A percentile compares a stretch with the other conserved stretches of the same genome.
Conservation (phyloP, 2,329 filamentous ascomycete species). For the Phaeoacremonium minimum region DNA sequence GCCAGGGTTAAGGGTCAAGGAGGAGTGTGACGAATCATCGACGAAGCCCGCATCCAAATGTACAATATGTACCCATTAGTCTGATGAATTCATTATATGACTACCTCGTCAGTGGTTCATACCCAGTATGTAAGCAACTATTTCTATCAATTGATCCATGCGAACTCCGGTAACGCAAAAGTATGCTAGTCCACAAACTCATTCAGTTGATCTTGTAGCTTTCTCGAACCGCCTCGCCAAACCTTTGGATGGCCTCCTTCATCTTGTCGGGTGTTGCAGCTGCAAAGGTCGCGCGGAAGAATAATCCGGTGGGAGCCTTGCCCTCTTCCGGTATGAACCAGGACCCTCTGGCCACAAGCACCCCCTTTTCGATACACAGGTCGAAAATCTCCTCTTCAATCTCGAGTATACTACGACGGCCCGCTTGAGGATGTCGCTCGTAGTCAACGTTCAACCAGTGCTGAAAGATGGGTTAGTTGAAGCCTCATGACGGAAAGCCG, state of each 20-base stretch:
- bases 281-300: slow-evolving; percentile 88
- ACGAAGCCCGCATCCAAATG: no score
- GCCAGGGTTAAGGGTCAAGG: no score
- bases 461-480: slow-evolving; percentile 25
- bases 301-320: slow-evolving; percentile 59
- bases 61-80: no score
- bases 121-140: no score
- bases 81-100: no score
- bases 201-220: slow-evolving; percentile 39
- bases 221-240: slow-evolving; percentile 69
- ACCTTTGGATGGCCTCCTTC: slow-evolving; percentile 65
- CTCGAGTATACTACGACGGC: slow-evolving; percentile 48
- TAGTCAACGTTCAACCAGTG: slow-evolving; percentile 72
- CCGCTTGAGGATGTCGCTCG: slow-evolving; percentile 58
- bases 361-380: slow-evolving; percentile 68
- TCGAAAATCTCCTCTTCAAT: slow-evolving; percentile 88
- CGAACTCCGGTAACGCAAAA: no score
- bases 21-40: no score
- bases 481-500: neutral
- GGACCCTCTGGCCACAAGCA: slow-evolving; percentile 77
- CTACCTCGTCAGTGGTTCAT: no score
- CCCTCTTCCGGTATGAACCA: slow-evolving; percentile 83
- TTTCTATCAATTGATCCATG: no score
- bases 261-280: slow-evolving; percentile 70
- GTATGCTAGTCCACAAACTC: no score